Evolutionary conservation across 2,329 filamentous ascomycete genomes (phyloP).

Genomic region (Akanthomyces lecanii): DNA sequence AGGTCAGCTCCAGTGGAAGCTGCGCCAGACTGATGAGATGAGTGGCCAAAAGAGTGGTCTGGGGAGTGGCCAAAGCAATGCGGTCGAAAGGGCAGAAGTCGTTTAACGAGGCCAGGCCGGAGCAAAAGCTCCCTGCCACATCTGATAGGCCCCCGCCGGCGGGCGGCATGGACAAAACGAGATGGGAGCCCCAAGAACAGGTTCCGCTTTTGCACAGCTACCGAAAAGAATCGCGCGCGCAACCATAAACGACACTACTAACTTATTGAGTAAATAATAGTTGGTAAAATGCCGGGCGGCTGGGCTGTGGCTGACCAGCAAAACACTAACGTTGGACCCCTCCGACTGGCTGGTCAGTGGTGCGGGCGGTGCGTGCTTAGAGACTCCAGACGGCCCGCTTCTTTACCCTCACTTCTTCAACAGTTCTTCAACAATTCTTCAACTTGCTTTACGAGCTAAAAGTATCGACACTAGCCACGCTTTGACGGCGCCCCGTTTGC

Average conservation of each 20-base stretch:
- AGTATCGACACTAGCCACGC: neutral
- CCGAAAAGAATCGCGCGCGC: neutral
- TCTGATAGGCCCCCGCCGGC: slow-evolving; percentile 10
- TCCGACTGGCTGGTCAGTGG: too few relatives aligned
- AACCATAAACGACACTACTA: too few relatives aligned
- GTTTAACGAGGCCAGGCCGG: slow-evolving; percentile 4
- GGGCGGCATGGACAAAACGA: neutral
- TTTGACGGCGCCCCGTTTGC: too few relatives aligned
- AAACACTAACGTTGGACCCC: too few relatives aligned
- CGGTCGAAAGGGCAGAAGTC: neutral
- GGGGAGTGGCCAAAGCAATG: neutral
- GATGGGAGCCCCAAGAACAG: slow-evolving; percentile 2
- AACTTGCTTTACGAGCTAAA: too few relatives aligned
- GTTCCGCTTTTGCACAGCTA: slow-evolving; percentile 8
- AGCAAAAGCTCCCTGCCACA: slow-evolving; percentile 15
- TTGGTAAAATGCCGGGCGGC: too few relatives aligned
- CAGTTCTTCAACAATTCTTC: too few relatives aligned
- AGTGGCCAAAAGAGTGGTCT: neutral
- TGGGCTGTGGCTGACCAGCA: too few relatives aligned
- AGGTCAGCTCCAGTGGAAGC: neutral
- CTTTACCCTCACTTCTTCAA: too few relatives aligned
- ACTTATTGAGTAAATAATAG: too few relatives aligned
- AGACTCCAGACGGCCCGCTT: too few relatives aligned
- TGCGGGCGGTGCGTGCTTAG: too few relatives aligned
- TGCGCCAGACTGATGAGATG: neutral